A percentile compares a stretch with the other conserved stretches of the same genome.
Evolutionary conservation across 2,329 filamentous ascomycete genomes (phyloP).

Genomic region (Exophiala sp.): DNA sequence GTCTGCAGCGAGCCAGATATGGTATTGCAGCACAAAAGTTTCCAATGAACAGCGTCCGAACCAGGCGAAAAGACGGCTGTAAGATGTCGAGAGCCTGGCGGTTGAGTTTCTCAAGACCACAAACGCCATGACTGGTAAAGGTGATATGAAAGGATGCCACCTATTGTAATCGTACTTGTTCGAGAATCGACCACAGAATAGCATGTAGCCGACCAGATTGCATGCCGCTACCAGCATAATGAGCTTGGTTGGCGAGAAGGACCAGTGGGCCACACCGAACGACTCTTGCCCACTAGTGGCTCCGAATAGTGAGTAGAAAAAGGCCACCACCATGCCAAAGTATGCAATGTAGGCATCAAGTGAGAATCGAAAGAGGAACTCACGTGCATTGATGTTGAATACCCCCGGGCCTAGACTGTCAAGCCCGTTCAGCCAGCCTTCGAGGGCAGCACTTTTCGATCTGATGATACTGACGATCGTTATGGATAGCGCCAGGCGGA

Average conservation of each 20-base stretch:
- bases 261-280: not conserved
- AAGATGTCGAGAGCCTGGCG: slow-evolving; percentile 39
- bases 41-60: slow-evolving; percentile 58
- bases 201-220: slow-evolving; percentile 20
- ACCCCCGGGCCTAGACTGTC: slow-evolving; percentile 33
- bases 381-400: slow-evolving; percentile 24
- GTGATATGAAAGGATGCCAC: slow-evolving; percentile 53
- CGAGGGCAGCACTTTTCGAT: slow-evolving; percentile 41
- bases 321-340: slow-evolving; percentile 53
- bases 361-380: slow-evolving; percentile 50
- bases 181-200: slow-evolving; percentile 27
- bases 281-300: not conserved
- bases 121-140: slow-evolving; percentile 53
- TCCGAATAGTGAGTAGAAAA: slow-evolving; percentile 36
- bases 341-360: slow-evolving; percentile 57
- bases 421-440: slow-evolving; percentile 39
- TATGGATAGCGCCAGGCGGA: slow-evolving; percentile 49
- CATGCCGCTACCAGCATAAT: slow-evolving; percentile 27
- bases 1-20: slow-evolving; percentile 60
- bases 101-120: slow-evolving; percentile 52
- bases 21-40: slow-evolving; percentile 58
- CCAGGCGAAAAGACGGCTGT: slow-evolving; percentile 50
- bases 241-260: not conserved
- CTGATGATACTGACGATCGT: slow-evolving; percentile 32
- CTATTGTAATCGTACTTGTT: slow-evolving; percentile 47